Conservation (phyloP, 2,329 filamentous ascomycete genomes). For the Penicillium sp. region DNA sequence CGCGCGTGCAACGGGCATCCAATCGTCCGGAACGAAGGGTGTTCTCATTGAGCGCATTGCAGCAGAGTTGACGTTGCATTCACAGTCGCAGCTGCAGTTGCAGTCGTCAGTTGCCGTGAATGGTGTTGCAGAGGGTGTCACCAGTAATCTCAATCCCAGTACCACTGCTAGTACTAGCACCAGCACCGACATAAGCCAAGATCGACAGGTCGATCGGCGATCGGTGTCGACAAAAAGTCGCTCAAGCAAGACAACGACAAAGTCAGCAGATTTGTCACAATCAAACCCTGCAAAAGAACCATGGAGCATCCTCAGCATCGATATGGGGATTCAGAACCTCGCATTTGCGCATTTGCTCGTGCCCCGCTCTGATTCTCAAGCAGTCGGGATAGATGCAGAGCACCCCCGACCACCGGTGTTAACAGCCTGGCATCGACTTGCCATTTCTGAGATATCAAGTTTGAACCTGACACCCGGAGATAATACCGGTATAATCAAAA, state of each 20-base stretch:
- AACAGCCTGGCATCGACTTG: slow-evolving; percentile 44
- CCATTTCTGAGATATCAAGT: slow-evolving; percentile 28
- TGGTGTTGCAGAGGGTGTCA: not conserved
- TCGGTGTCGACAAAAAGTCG: not conserved
- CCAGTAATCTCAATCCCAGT: not conserved
- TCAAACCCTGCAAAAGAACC: not conserved
- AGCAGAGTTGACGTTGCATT: slow-evolving; percentile 16
- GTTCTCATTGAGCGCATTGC: slow-evolving; percentile 53
- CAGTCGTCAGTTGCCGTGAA: not conserved
- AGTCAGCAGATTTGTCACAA: not conserved
- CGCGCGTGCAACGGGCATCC: slow-evolving; percentile 60
- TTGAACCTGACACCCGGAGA: slow-evolving; percentile 1
- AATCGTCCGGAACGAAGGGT: slow-evolving; percentile 59
- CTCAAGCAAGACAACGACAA: not conserved
- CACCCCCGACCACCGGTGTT: slow-evolving; percentile 16
- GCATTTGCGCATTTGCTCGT: slow-evolving; percentile 65
- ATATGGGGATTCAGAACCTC: slow-evolving; percentile 80
- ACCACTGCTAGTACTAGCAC: not conserved
- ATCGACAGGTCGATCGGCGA: not conserved
- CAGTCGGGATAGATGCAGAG: not conserved
- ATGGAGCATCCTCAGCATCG: slow-evolving; percentile 68
- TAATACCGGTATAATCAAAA: not conserved
- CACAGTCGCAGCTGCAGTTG: not conserved
- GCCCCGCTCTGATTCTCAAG: not conserved
- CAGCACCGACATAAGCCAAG: not conserved